A percentile compares a stretch with the other conserved stretches of the same genome.
phyloP scores from a whole-genome alignment of 2,329 filamentous ascomycete species.

The Dichotomopilus funicola region DNA sequence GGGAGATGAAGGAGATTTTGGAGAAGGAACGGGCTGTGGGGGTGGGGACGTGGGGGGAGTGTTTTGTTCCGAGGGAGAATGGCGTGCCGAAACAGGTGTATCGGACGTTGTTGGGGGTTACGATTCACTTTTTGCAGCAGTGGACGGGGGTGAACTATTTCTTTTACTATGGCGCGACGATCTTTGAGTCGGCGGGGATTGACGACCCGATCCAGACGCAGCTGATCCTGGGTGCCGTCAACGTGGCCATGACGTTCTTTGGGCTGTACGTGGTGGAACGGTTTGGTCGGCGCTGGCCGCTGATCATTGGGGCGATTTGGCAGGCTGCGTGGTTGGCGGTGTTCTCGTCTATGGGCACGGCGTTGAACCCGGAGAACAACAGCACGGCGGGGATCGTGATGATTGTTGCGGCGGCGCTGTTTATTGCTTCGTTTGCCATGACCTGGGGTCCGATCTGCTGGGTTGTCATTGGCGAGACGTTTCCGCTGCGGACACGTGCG shows the following conservation, averaged over 20 bases:
- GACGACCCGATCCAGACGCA: conserved; percentile 60
- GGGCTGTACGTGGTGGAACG: conserved; percentile 64
- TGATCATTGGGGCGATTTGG: conserved; percentile 62
- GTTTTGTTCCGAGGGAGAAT: conserved; percentile 47
- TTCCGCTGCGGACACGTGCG: conserved; percentile 49
- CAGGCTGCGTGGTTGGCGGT: conserved; percentile 59
- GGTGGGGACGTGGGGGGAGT: conserved; percentile 49
- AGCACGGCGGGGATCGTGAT: conserved; percentile 54
- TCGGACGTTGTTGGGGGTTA: conserved; percentile 56
- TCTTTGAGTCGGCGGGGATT: conserved; percentile 62
- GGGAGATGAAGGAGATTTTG: conserved; percentile 45
- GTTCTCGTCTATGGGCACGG: conserved; percentile 52
- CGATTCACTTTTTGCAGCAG: conserved; percentile 61
- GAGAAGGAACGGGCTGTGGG: conserved; percentile 39
- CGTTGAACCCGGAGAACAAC: conserved; percentile 36
- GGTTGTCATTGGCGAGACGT: conserved; percentile 62
- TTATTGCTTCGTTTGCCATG: conserved; percentile 63
- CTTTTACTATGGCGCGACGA: conserved; percentile 59
- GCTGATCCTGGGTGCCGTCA: conserved; percentile 62
- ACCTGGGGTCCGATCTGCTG: conserved; percentile 67
- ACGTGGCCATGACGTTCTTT: conserved; percentile 59
- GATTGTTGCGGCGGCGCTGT: conserved; percentile 68
- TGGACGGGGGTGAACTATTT: conserved; percentile 58
- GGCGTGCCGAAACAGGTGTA: conserved; percentile 48
- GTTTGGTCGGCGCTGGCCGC: conserved; percentile 60